Evolutionary conservation across 345 rosid species (phyloP), one percentile per base, ranked within the genome.

Genomic region (Linum tenue): DNA sequence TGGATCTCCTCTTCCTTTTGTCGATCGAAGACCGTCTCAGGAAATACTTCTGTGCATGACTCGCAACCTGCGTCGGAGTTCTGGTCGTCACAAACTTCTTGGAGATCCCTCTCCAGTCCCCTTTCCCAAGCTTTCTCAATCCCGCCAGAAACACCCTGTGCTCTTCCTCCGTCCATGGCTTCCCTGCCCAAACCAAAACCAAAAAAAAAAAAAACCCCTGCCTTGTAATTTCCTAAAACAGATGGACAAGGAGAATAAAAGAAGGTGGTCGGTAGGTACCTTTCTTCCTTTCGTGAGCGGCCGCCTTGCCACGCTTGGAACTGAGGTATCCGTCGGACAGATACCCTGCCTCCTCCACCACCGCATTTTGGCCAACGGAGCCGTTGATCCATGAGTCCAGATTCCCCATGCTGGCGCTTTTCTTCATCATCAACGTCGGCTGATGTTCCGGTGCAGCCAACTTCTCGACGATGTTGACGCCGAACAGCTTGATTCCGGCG

Each of bases 21-120:
- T 77, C 76, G 17, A 44, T 36, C 6, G 73, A 55, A 7, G 59
- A 58, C 38, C 68, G 78, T 61, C 96, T 83, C 48, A 74, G 70
- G 51, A 78, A 88, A 68, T 80, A 83, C 69, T 88, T 88, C 62
- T 88, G 92, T 2, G 95, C 95, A 66, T 88, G 95, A 65, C 91
- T 84, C 0, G 91, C 95, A 31, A 88, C 88, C 64, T 86, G 96
- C 0, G 84, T 80, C 0, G 96, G 79, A 22, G 86, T 80, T 64
- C 90, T 76, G 12, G 80, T 81, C 3, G 59, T 66, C 35, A 86
- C 92, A 66, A 39, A 88, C 5, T 67, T 70, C 66, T 73, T 81
- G 7, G 96, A 70, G 16, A 88, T 88, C 9, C 88, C 88, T 72
- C 69, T 81, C 96, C 96, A 84, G 50, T 84, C 84, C 22, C 96